These are phyloP conservation scores for Trypethelium eluteriae DNA, from an alignment of 495 filamentous ascomycete species.

Conservation along the genomic window DNA sequence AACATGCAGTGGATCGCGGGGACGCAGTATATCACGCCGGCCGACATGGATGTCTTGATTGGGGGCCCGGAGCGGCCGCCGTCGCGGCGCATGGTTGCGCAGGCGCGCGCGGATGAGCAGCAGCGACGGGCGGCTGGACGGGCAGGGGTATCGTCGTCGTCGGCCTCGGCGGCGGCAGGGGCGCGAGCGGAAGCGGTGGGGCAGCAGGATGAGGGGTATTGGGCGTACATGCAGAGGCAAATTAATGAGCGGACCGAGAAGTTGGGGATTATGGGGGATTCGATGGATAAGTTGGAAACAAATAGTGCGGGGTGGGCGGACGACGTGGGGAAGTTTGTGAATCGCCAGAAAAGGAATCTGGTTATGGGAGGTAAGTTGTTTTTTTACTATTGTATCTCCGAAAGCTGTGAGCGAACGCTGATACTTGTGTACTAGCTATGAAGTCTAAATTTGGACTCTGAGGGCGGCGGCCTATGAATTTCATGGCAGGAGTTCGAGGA, in stretches of 20 bases:
- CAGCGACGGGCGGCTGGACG: conserved; percentile 48
- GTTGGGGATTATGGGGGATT: conserved; percentile 72
- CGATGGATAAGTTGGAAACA: conserved; percentile 70
- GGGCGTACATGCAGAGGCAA: conserved; percentile 68
- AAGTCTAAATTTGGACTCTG: conserved; percentile 22
- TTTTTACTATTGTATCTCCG: not conserved
- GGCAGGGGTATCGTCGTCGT: conserved; percentile 31
- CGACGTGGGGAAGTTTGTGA: conserved; percentile 79
- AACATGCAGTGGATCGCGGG: conserved; percentile 95
- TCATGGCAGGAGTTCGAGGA: not conserved
- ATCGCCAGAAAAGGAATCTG: conserved; percentile 74
- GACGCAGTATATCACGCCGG: conserved; percentile 79
- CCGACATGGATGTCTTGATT: conserved; percentile 88
- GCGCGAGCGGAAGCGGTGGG: conserved; percentile 22
- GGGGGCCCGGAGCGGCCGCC: conserved; percentile 81
- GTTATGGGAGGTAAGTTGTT: conserved; percentile 54
- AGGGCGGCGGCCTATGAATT: not conserved
- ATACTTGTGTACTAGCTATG: conserved; percentile 15
- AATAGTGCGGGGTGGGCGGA: conserved; percentile 73
- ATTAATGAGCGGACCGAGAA: conserved; percentile 85
- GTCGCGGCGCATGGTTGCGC: conserved; percentile 66
- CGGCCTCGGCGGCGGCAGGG: not conserved
- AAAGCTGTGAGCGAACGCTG: conserved; percentile 5
- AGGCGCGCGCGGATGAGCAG: conserved; percentile 52
- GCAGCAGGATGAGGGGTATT: conserved; percentile 49